Evolutionary conservation across 2,329 filamentous ascomycete genomes (phyloP), one percentile per base, ranked within the genome.

Genomic region (Diaporthe capsici): DNA sequence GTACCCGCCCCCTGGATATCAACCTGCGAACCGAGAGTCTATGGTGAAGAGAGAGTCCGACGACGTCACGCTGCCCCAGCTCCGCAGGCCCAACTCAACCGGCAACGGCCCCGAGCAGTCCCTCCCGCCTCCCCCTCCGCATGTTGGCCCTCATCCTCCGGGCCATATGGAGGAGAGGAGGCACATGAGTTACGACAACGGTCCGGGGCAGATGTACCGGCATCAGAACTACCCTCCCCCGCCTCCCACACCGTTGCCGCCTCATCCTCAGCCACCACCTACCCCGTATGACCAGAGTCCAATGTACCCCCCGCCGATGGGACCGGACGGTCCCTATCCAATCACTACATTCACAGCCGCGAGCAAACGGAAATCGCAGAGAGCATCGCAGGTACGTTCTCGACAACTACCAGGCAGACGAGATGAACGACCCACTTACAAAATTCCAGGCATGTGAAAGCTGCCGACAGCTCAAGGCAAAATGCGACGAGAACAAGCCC

Each of bases 401-500:
- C n/a, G 15, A 31, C 9, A 8, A 31, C 34, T 31, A 22, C 13
- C 22, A 57, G 58, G 9, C 15, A 31, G 68, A 47, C 72, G 28
- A 51, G 51, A 74, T 74, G 77, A 57, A 44, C 51, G 22, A 5
- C 42, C 55, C 55, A 28, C 58, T 75, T 31, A 44, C 57, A 47
- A 28, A 28, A 15, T 34, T 13, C 20, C 51, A 98, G 93, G 97
- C 97, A 51, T 99, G 97, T 84, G 95, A 98, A 81, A 94, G 93
- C 83, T 98, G 95, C 84, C 92, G 95, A 75, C 90, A 94, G 76
- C 90, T 96, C 53, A 98, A 98, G 84, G 95, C 95, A 20, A 98
- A 98, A 84, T 98, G 95, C 82, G 95, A 98, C 80, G 95, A 98
- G 86, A 92, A 92, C 15, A 92, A 94, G 78, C 95, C 94, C 2